Base-by-base conservation (phyloP, 108 stramenopile species). In the Conticribra weissflogii region DNA sequence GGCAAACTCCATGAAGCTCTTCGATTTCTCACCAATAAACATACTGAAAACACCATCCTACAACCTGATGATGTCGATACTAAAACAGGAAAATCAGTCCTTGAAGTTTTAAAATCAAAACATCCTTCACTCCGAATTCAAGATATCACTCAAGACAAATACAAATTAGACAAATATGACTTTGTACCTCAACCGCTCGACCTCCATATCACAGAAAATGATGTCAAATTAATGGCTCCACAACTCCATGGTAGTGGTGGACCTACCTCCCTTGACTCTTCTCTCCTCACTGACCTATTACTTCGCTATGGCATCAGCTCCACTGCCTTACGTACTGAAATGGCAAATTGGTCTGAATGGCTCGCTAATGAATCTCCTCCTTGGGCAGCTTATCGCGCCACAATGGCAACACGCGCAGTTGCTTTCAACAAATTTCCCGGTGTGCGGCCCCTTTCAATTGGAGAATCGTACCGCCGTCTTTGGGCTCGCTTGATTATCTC, bases 391-490 rank as follows among this genome's bases (percentile, higher is more conserved):
- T 45, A 45, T 25, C 61, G 61, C 27, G 61, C 61, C 1, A 15
- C 76, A 12, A 71, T 72, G 71, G 31, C 63, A 9, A 16, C 36
- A 4, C 71, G 76, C 17, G 63, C 78, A 12, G 46, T 80, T 23
- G 83, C 78, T 8, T 36, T 84, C 4, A 70, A 76, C 66, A 84
- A 84, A 46, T 31, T 53, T 15, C 74, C 78, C 14, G 83, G 83
- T 9, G 54, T 66, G 17, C 73, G 78, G 21, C 81, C 81, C 0
- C 31, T 81, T 3, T 62, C 60, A 2, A 49, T 70, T 23, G 80
- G 80, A 14, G 74, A 81, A 27, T 44, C 63, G n/a, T 68, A 19
- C 27, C 55, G 64, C 14, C 65, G 77, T 1, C 34, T 68, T 4
- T 29, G 70, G 1, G 82, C 75, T 1, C 77, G 77, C 34, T 29